Conservation (phyloP, 2,329 filamentous ascomycete genomes). For the Cytospora piceae region DNA sequence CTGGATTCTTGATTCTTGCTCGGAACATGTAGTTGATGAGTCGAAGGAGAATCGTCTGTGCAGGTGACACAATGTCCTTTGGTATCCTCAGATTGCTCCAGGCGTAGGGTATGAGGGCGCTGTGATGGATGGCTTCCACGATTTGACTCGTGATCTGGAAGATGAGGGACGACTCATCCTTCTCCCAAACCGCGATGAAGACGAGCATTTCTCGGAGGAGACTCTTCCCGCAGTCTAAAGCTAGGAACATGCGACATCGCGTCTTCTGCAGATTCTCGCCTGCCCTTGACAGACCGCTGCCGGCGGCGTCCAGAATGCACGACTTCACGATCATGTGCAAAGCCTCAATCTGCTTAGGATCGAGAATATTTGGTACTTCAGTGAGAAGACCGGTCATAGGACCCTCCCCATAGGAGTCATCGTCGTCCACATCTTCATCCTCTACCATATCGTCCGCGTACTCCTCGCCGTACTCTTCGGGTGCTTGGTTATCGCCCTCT, state of each 20-base stretch:
- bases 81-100: slow-evolving; percentile 90
- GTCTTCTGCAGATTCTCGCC: slow-evolving; percentile 89
- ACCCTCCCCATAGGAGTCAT: slow-evolving; percentile 79
- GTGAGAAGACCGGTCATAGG: slow-evolving; percentile 84
- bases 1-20: slow-evolving; percentile 47
- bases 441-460: slow-evolving; percentile 57
- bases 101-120: slow-evolving; percentile 85
- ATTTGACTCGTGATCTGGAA: slow-evolving; percentile 98
- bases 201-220: slow-evolving; percentile 88
- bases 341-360: slow-evolving; percentile 93
- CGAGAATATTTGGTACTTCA: slow-evolving; percentile 91
- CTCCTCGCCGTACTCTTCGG: slow-evolving; percentile 40
- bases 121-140: slow-evolving; percentile 88
- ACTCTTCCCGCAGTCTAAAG: slow-evolving; percentile 88
- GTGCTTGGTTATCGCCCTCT: slow-evolving; percentile 41
- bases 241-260: slow-evolving; percentile 85
- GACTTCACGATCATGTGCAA: slow-evolving; percentile 97
- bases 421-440: slow-evolving; percentile 71
- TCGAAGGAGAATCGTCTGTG: slow-evolving; percentile 90
- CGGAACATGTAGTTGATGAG: slow-evolving; percentile 90
- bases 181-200: slow-evolving; percentile 96
- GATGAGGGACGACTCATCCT: slow-evolving; percentile 89
- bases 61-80: slow-evolving; percentile 94
- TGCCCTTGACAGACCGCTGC: slow-evolving; percentile 66
- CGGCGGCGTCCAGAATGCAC: slow-evolving; percentile 83